A percentile compares a stretch with the other conserved stretches of the same genome.
Evolutionary conservation across 306 rosid species (phyloP).

Genomic region (Quercus suber): DNA sequence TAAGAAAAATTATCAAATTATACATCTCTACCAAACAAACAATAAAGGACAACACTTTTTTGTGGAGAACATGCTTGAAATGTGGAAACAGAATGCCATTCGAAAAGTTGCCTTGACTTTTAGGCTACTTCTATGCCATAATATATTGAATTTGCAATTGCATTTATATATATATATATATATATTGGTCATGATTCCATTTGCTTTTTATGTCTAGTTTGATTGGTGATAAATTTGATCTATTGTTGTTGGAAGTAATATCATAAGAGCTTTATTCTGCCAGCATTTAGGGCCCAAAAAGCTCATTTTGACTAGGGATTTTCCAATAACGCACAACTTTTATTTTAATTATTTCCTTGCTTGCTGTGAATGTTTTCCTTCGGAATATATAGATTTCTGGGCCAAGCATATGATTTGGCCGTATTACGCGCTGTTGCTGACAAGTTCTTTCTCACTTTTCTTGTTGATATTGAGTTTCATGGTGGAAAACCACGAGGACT

Average conservation of each 20-base stretch:
- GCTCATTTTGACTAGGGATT: conserved; percentile 42
- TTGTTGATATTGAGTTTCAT: conserved; percentile 24
- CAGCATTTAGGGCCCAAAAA: conserved; percentile 30
- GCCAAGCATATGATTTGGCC: conserved; percentile 36
- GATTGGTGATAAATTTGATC: conserved; percentile 33
- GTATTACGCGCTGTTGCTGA: conserved; percentile 27
- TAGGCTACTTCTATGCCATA: conserved; percentile 11
- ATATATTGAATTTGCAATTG: conserved; percentile 14
- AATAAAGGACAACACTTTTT: conserved; percentile 15
- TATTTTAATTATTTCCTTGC: not conserved
- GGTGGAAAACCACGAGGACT: conserved; percentile 17
- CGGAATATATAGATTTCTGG: conserved; percentile 36
- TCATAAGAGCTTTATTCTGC: conserved; percentile 39
- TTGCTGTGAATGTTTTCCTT: conserved; percentile 16
- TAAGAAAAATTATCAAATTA: too few species aligned
- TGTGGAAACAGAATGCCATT: conserved; percentile 29
- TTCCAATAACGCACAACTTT: not conserved
- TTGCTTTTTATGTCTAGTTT: conserved; percentile 25
- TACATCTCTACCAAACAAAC: not conserved
- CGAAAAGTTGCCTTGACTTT: conserved; percentile 37
- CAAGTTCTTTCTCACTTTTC: conserved; percentile 12
- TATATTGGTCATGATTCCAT: conserved; percentile 37
- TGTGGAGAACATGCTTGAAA: conserved; percentile 25
- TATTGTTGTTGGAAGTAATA: conserved; percentile 39
- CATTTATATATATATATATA: not conserved